phyloP scores from a whole-genome alignment of 768 basidiomycete species.

The Collybia sordida region DNA sequence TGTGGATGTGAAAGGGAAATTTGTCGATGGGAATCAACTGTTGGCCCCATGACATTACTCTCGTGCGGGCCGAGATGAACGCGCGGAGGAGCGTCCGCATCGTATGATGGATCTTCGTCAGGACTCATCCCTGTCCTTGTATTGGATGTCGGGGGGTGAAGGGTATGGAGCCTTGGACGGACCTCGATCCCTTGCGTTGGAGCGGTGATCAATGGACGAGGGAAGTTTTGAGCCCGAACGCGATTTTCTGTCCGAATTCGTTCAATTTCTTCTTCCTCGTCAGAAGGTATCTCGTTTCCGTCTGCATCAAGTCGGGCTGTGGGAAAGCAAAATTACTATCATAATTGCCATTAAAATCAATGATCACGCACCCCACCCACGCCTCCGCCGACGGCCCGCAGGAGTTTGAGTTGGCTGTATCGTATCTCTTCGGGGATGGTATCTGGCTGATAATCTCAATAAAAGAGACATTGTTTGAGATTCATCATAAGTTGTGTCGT shows the following conservation, averaged over 20 bases:
- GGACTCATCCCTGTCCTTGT: not conserved
- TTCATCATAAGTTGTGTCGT: conserved; percentile 1
- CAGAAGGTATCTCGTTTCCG: conserved; percentile 62
- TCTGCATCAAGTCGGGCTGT: conserved; percentile 52
- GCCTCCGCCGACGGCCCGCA: conserved; percentile 26
- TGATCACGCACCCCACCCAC: conserved; percentile 44
- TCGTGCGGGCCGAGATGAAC: conserved; percentile 17
- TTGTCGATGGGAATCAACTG: too few relatives aligned
- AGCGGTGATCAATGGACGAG: conserved; percentile 3
- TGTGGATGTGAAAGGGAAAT: conserved; percentile 2
- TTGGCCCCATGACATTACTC: conserved; percentile 20
- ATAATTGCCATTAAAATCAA: not conserved
- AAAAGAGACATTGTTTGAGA: not conserved
- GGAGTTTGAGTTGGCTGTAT: conserved; percentile 3
- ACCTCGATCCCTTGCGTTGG: conserved; percentile 3
- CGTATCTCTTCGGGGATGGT: conserved; percentile 10
- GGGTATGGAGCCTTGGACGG: conserved; percentile 10
- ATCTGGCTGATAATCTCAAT: not conserved
- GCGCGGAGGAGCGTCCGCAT: conserved; percentile 12
- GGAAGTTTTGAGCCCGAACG: conserved; percentile 25
- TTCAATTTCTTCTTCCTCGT: conserved; percentile 62
- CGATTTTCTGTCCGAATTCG: conserved; percentile 50
- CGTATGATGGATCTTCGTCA: not conserved
- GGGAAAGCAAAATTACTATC: not conserved
- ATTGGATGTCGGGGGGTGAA: conserved; percentile 8